Evolutionary conservation across 176 grass and related monocot genomes (phyloP).

Genomic region (Olyra latifolia): DNA sequence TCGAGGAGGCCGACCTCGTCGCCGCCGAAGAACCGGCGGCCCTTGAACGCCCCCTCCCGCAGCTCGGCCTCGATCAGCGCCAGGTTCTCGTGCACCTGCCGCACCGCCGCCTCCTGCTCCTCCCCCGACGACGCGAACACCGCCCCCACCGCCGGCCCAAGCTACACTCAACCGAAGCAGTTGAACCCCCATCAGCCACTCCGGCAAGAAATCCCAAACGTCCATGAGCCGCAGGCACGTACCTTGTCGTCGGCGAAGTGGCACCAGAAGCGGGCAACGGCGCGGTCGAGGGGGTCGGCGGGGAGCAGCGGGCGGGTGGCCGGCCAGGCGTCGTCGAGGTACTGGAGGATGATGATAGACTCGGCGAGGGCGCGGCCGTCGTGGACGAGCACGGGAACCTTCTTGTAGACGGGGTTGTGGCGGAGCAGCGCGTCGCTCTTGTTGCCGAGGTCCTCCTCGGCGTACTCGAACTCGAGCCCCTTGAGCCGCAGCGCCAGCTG

Average conservation of each 20-base stretch:
- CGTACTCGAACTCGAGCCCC: conserved; percentile 65
- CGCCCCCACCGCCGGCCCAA: conserved; percentile 71
- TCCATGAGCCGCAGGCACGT: not conserved
- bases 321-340: conserved; percentile 67
- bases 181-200: not conserved
- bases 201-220: not conserved
- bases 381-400: conserved; percentile 85
- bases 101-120: conserved; percentile 62
- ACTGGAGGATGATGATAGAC: conserved; percentile 78
- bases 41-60: conserved; percentile 67
- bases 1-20: conserved; percentile 64
- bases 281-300: conserved; percentile 52
- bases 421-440: conserved; percentile 66
- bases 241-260: conserved; percentile 93
- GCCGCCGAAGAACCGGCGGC: conserved; percentile 78
- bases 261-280: conserved; percentile 73
- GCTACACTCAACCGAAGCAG: conserved; percentile 24
- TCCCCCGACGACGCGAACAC: conserved; percentile 75
- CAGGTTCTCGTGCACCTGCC: conserved; percentile 74
- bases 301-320: conserved; percentile 47
- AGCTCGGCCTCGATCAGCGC: conserved; percentile 69
- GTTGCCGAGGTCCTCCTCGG: conserved; percentile 72
- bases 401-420: conserved; percentile 77
- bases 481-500: conserved; percentile 83
- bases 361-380: conserved; percentile 58